Evolutionary conservation across 352 stramenopile species (phyloP).

Genomic region (Phytophthora constricta): DNA sequence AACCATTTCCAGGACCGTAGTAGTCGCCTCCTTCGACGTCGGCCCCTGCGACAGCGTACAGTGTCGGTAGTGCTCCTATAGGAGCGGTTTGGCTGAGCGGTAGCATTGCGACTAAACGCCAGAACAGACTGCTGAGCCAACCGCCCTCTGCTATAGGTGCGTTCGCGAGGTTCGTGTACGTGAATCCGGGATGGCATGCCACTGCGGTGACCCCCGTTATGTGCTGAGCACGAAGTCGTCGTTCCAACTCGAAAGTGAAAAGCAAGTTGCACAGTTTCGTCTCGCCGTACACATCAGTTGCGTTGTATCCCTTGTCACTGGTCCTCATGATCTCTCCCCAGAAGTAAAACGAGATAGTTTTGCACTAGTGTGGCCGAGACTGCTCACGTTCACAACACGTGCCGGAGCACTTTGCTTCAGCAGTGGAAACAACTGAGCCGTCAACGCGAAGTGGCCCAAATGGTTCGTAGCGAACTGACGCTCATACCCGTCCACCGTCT

Average conservation of each 20-base stretch:
- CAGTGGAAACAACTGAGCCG: neutral
- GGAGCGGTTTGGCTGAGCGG: constrained; percentile 23
- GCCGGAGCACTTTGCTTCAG: neutral
- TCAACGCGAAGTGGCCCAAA: constrained; percentile 1
- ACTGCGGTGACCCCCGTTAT: constrained; percentile 32
- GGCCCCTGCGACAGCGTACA: constrained; percentile 47
- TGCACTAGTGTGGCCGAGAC: neutral
- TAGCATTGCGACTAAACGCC: neutral
- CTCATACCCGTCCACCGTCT: neutral
- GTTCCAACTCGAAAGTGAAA: constrained; percentile 54
- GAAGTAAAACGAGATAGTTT: neutral
- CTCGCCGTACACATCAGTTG: constrained; percentile 40
- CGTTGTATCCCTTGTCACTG: constrained; percentile 24
- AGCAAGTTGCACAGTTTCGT: constrained; percentile 66
- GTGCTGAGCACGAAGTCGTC: constrained; percentile 29
- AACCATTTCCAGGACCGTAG: constrained; percentile 49
- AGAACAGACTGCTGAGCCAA: constrained; percentile 16
- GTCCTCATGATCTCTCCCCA: neutral
- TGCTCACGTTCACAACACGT: neutral
- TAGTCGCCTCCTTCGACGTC: constrained; percentile 47
- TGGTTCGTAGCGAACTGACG: constrained; percentile 1
- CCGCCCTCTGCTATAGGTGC: constrained; percentile 21
- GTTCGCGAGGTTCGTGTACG: constrained; percentile 20
- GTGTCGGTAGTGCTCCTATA: constrained; percentile 41
- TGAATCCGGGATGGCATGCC: constrained; percentile 49